A percentile compares a stretch with the other conserved stretches of the same genome.
Conservation (phyloP, 2,329 filamentous ascomycete species). For the Karstenula rhodostoma region DNA sequence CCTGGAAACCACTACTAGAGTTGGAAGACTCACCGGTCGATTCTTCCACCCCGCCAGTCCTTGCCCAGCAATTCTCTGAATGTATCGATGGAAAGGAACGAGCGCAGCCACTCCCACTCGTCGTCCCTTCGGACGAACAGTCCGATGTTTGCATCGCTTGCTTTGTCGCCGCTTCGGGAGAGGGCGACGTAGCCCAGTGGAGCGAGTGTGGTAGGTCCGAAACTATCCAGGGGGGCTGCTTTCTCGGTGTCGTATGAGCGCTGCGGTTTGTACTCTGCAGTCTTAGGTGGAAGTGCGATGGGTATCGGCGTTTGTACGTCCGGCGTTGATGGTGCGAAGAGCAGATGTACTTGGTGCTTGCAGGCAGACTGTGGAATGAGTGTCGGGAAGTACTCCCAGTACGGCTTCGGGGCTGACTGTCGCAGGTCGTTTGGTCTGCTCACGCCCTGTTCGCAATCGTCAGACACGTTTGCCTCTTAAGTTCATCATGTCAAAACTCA, state of each 20-base stretch:
- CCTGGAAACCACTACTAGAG: no score
- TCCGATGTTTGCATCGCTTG: slow-evolving; percentile 23
- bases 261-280: slow-evolving; percentile 19
- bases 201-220: slow-evolving; percentile 40
- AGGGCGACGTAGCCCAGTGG: slow-evolving; percentile 45
- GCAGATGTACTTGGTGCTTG: slow-evolving; percentile 25
- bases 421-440: slow-evolving; percentile 25
- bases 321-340: slow-evolving; percentile 8
- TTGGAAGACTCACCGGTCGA: neutral
- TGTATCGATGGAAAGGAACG: slow-evolving; percentile 47
- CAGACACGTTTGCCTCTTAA: neutral
- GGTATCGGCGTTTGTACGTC: slow-evolving; percentile 7
- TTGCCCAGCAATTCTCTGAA: slow-evolving; percentile 11
- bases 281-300: slow-evolving; percentile 19
- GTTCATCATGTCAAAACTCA: slow-evolving; percentile 4
- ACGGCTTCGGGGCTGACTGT: slow-evolving; percentile 25
- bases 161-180: slow-evolving; percentile 27
- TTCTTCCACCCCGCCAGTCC: slow-evolving; percentile 12
- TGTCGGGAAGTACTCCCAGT: slow-evolving; percentile 29
- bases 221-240: slow-evolving; percentile 32
- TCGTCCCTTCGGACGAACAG: slow-evolving; percentile 37
- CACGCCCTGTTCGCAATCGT: slow-evolving; percentile 16
- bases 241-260: slow-evolving; percentile 35
- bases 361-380: slow-evolving; percentile 26
- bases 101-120: slow-evolving; percentile 53